Percentiles rank a stretch among this genome's conserved stretches.
phyloP scores from a whole-genome alignment of 345 rosid species.

The Aethionema arabicum region DNA sequence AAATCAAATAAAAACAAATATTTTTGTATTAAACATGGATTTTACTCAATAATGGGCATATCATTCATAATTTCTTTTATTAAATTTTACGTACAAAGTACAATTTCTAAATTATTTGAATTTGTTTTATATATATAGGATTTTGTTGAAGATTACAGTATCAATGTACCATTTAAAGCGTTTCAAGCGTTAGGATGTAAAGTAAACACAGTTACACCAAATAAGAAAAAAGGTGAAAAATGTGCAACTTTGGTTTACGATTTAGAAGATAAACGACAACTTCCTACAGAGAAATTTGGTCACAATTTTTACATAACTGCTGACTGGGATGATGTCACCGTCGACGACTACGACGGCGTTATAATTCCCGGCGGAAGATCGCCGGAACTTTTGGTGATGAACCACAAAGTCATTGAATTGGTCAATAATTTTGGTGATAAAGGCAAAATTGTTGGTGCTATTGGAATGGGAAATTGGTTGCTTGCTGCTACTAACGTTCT shows the following conservation, averaged over 20 bases:
- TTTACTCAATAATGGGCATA: too few relatives aligned
- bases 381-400: constrained; percentile 49
- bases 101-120: too few relatives aligned
- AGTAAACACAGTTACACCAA: constrained; percentile 48
- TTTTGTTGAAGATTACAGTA: constrained; percentile 50
- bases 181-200: constrained; percentile 52
- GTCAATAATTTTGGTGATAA: constrained; percentile 42
- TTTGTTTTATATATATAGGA: constrained; percentile 36
- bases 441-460: constrained; percentile 44
- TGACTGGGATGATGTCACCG: constrained; percentile 42
- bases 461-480: constrained; percentile 53
- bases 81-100: too few relatives aligned
- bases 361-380: constrained; percentile 55
- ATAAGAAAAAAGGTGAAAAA: constrained; percentile 49
- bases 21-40: too few relatives aligned
- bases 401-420: constrained; percentile 40
- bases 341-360: constrained; percentile 48
- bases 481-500: constrained; percentile 46
- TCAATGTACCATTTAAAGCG: constrained; percentile 50
- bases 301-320: constrained; percentile 47
- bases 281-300: constrained; percentile 48
- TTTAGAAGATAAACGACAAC: constrained; percentile 41
- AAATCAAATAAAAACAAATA: too few relatives aligned
- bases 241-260: constrained; percentile 49
- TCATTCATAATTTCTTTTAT: too few relatives aligned